phyloP scores from a whole-genome alignment of 176 grass and related monocot genomes.

The Triticum urartu region DNA sequence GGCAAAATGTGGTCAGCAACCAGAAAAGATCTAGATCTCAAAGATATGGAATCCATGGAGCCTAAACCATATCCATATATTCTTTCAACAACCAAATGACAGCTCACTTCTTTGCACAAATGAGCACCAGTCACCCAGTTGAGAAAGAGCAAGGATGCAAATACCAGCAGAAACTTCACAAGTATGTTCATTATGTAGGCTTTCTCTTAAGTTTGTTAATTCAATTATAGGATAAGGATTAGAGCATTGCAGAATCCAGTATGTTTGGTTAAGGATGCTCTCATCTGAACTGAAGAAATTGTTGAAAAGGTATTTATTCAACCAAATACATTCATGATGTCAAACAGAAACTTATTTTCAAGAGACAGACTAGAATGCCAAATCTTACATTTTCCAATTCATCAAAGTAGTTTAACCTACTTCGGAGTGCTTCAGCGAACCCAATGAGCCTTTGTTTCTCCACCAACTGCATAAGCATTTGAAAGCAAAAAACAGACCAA shows the following conservation, averaged over 20 bases:
- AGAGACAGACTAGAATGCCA: conserved; percentile 27
- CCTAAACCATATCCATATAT: neutral
- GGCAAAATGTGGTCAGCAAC: neutral
- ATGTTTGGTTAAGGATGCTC: neutral
- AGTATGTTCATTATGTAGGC: neutral
- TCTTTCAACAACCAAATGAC: conserved; percentile 4
- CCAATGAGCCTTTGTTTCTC: conserved; percentile 98
- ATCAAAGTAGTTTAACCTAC: conserved; percentile 91
- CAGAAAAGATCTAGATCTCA: neutral
- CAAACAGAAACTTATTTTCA: conserved; percentile 9
- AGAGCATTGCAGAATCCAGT: conserved; percentile 10
- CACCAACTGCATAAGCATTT: conserved; percentile 57
- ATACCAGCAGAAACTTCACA: neutral
- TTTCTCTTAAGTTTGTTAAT: conserved; percentile 11
- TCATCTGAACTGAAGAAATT: conserved; percentile 9
- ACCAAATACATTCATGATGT: conserved; percentile 3
- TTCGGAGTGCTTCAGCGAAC: conserved; percentile 90
- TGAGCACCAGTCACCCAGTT: conserved; percentile 10
- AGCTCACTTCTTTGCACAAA: neutral
- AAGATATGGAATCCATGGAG: neutral
- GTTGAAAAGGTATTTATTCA: conserved; percentile 8
- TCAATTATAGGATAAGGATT: neutral
- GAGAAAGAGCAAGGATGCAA: conserved; percentile 8
- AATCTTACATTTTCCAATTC: conserved; percentile 98
- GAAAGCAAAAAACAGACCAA: conserved; percentile 22